Conservation (phyloP, 2,329 filamentous ascomycete genomes). For the Fusarium duplospermum region DNA sequence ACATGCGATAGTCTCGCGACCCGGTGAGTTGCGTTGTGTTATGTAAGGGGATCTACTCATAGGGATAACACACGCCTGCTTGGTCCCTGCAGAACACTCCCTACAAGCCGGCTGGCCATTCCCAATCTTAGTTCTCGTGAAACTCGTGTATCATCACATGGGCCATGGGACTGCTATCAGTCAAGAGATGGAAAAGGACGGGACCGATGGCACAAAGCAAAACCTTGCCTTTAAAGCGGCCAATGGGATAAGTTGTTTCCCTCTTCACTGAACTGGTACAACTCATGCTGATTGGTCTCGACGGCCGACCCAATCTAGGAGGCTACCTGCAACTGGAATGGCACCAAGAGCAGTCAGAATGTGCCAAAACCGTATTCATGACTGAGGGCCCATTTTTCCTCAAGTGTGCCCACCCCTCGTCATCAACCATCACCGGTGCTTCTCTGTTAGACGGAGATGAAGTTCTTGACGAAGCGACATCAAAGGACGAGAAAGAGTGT, state of each 20-base stretch:
- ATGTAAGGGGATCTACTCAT: neutral
- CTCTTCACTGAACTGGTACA: neutral
- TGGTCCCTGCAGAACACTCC: neutral
- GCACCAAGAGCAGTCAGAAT: no score
- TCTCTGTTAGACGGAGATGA: no score
- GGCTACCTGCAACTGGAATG: no score
- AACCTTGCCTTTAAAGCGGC: neutral
- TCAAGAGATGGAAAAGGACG: neutral
- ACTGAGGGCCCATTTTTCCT: no score
- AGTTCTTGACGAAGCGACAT: no score
- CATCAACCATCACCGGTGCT: no score
- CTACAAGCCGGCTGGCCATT: neutral
- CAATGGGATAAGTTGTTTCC: neutral
- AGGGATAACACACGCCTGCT: neutral
- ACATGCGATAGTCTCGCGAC: neutral
- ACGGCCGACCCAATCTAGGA: neutral
- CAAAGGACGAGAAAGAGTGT: no score
- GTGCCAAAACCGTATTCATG: no score
- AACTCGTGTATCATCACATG: neutral
- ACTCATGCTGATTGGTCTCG: neutral
- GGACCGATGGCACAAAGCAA: neutral
- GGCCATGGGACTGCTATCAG: neutral
- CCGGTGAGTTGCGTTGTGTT: neutral
- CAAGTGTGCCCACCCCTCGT: no score
- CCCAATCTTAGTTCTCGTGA: neutral